Base-by-base conservation (phyloP, 1,284 basidiomycete genomes). In the Heterobasidion occidentale region DNA sequence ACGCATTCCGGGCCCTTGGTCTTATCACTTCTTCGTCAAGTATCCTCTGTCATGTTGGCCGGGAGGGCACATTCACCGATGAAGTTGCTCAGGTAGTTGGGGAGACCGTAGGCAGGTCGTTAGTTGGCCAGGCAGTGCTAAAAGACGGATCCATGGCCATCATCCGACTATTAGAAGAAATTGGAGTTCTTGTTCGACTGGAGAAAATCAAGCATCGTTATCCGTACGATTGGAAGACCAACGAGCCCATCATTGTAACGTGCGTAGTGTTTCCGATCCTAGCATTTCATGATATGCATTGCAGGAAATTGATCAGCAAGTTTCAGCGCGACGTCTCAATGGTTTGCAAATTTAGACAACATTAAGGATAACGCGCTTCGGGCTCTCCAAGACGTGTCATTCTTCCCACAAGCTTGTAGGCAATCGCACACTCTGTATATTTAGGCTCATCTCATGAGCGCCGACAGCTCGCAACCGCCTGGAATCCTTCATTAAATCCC, bases 211-310 rank as follows among this genome's bases (percentile, higher is more conserved):
- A 83, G 61, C 97, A 99, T 73, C 84, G 87, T 52, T 99, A 98
- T 68, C 95, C 97, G 0, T 95, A 94, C 67, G 96, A 99, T 68
- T 99, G 96, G 96, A 90, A 93, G 68, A 96, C 96, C 1, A 87
- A 95, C 64, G 77, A 92, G 66, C 96, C 96, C 0, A 86, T 98
- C 63, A 94, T 99, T 60, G 82, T 93, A 53, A 87, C 88, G 90
- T 92, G 66, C 60, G 82, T 72, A 7, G 33, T 57, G 33, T 7
- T 27, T 2, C 42, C 11, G 56, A 50, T 36, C 35, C 42, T 46
- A 46, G 35, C 45, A 49, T n/a, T 47, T 17, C 27, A 27, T 4
- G 27, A 27, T 27, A 27, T 27, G 27, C 27, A 27, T 27, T 27
- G 11, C 38, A 42, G 12, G 38, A n/a, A 42, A 42, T 42, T 42